Conservation (phyloP, 306 rosid genomes). For the Abrus pulchellus region DNA sequence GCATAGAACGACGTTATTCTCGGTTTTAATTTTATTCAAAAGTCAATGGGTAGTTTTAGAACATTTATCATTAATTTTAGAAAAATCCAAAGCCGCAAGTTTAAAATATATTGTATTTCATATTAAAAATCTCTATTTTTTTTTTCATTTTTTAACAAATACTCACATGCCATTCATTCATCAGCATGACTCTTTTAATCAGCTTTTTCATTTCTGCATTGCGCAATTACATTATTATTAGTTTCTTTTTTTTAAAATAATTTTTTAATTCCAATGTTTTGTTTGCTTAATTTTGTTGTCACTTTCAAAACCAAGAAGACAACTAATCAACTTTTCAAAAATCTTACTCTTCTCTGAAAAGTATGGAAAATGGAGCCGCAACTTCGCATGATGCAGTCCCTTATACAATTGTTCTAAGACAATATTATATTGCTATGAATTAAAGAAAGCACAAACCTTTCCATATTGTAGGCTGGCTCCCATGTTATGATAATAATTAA, state of each 20-base stretch:
- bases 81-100: neutral
- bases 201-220: neutral
- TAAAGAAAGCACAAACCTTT: neutral
- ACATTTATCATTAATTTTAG: neutral
- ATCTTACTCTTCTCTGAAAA: too few species aligned
- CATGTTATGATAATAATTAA: neutral
- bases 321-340: neutral
- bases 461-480: neutral
- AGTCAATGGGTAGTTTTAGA: neutral
- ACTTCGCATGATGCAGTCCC: slow-evolving; percentile 32
- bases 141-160: neutral
- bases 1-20: neutral
- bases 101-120: neutral
- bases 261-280: neutral
- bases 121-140: too few species aligned
- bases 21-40: neutral
- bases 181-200: neutral
- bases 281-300: neutral
- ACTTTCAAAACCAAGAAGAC: too few species aligned
- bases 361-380: neutral
- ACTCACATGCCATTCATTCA: neutral
- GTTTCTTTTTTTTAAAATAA: neutral
- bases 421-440: neutral
- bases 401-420: neutral
- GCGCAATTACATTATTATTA: neutral